Evolutionary conservation across 352 stramenopile species (phyloP).

Genomic region (Phytophthora tubulina): DNA sequence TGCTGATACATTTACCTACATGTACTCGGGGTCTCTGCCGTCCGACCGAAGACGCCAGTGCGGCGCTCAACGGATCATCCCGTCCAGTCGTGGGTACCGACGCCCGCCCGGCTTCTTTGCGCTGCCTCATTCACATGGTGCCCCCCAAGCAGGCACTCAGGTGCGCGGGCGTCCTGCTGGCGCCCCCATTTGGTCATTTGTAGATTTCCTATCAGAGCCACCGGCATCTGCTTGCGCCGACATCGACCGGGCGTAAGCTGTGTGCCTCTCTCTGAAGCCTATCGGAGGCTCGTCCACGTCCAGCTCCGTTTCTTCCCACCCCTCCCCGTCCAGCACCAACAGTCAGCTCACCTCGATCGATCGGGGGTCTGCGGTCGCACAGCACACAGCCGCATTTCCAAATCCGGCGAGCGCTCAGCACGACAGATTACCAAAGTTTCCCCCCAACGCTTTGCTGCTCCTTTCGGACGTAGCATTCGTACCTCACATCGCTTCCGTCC

Average conservation of each 20-base stretch:
- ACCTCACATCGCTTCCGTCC: slow-evolving; percentile 13
- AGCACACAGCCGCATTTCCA: slow-evolving; percentile 39
- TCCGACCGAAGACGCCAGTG: slow-evolving; percentile 34
- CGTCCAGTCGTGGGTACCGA: slow-evolving; percentile 35
- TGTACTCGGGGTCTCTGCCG: slow-evolving; percentile 15
- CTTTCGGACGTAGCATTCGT: slow-evolving; percentile 42
- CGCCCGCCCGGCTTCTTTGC: slow-evolving; percentile 18
- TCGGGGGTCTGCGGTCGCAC: slow-evolving; percentile 9
- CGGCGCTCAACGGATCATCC: slow-evolving; percentile 45
- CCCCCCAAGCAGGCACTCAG: slow-evolving; percentile 15
- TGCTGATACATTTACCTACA: slow-evolving; percentile 8
- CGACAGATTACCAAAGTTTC: slow-evolving; percentile 45
- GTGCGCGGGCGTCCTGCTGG: slow-evolving; percentile 18
- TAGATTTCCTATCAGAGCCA: slow-evolving; percentile 29
- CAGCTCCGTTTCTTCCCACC: slow-evolving; percentile 35
- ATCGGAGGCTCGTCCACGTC: slow-evolving; percentile 28
- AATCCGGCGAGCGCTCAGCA: slow-evolving; percentile 55
- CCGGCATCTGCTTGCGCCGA: slow-evolving; percentile 26
- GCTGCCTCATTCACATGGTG: slow-evolving; percentile 28
- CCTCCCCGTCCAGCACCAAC: slow-evolving; percentile 18
- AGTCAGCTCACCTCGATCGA: slow-evolving; percentile 27
- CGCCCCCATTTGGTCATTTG: slow-evolving; percentile 30
- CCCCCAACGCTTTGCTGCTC: slow-evolving; percentile 44
- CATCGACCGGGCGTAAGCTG: slow-evolving; percentile 18
- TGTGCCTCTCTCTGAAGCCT: slow-evolving; percentile 36